Evolutionary conservation across 192 early-diverging fungal genomes (phyloP), one percentile per base, ranked within the genome.

Genomic region (Linnemannia zychae): DNA sequence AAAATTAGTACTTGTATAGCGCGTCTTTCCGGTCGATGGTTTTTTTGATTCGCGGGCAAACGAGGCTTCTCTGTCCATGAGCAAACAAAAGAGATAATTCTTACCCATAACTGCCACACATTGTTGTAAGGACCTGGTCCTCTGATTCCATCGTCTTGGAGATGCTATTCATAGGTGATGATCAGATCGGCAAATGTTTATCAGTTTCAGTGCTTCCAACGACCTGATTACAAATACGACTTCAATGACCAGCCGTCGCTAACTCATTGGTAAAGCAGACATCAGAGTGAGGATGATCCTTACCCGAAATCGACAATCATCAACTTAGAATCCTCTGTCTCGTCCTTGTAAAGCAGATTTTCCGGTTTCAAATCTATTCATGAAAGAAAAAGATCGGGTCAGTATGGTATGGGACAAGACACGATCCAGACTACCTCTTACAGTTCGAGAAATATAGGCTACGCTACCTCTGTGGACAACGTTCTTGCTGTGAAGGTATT

Each of bases 241-340:
- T 20, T 0, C 4, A 31, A 36, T 31, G 9, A 36, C 33, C 37
- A 38, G 37, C 20, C 20, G 37, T 6, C 4, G 40, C 40, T 44
- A 44, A 33, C 33, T n/a, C n/a, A n/a, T n/a, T n/a, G 4, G 31
- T 38, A 38, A 7, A 37, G 4, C 24, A 28, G 28, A 40, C 38
- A 16, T 71, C n/a, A 71, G 22, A 31, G 11, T 15, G 24, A 11
- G 57, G n/a, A 37, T 9, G 15, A 4, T 37, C 48, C 68, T 20
- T 90, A 90, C 78, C 95, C 97, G 91, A 98, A 98, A 87, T 98
- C 97, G 11, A 94, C 94, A 80, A 98, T 92, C 81, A 97, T 91
- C 50, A 98, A 91, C 69, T 94, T 91, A n/a, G 93, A 92, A 67
- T 93, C 90, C 13, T 87, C 76, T 2, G 89, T 87, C 22, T 88